A percentile compares a stretch with the other conserved stretches of the same genome.
Conservation (phyloP, 2,329 filamentous ascomycete genomes). For the Fusarium robinianum region DNA sequence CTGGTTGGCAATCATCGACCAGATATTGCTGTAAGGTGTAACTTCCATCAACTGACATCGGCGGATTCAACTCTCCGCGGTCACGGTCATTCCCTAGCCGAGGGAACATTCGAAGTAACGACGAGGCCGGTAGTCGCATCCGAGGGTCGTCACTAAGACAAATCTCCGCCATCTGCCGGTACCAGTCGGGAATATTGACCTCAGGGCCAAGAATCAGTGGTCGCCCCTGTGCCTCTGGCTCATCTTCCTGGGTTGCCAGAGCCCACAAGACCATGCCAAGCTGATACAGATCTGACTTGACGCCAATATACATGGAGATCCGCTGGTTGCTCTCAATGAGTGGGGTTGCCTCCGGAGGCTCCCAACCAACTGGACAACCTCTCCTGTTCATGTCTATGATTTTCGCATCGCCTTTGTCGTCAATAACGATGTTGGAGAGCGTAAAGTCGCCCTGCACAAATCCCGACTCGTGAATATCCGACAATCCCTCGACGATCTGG, state of each 20-base stretch:
- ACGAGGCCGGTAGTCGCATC: constrained; percentile 71
- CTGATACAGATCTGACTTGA: constrained; percentile 96
- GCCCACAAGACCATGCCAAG: constrained; percentile 98
- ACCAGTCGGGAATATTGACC: constrained; percentile 76
- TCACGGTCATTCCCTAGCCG: constrained; percentile 15
- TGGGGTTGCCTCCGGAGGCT: constrained; percentile 85
- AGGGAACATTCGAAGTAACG: constrained; percentile 73
- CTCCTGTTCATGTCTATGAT: constrained; percentile 98
- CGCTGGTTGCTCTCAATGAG: constrained; percentile 87
- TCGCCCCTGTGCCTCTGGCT: constrained; percentile 78
- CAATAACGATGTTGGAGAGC: constrained; percentile 94
- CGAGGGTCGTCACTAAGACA: constrained; percentile 79
- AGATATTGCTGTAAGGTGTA: constrained; percentile 47
- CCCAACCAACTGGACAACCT: constrained; percentile 97
- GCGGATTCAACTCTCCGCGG: constrained; percentile 29
- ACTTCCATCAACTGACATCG: constrained; percentile 48
- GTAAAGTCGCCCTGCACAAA: constrained; percentile 99
- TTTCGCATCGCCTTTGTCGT: constrained; percentile 80
- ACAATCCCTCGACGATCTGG: constrained; percentile 86
- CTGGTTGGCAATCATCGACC: constrained; percentile 42
- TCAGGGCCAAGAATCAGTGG: constrained; percentile 67
- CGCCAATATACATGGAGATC: constrained; percentile 96
- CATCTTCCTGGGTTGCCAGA: constrained; percentile 82
- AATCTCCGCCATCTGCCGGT: constrained; percentile 71
- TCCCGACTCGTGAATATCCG: constrained; percentile 92